Evolutionary conservation across 1,284 basidiomycete species (phyloP).

Genomic region (Limonomyces culmigenus): DNA sequence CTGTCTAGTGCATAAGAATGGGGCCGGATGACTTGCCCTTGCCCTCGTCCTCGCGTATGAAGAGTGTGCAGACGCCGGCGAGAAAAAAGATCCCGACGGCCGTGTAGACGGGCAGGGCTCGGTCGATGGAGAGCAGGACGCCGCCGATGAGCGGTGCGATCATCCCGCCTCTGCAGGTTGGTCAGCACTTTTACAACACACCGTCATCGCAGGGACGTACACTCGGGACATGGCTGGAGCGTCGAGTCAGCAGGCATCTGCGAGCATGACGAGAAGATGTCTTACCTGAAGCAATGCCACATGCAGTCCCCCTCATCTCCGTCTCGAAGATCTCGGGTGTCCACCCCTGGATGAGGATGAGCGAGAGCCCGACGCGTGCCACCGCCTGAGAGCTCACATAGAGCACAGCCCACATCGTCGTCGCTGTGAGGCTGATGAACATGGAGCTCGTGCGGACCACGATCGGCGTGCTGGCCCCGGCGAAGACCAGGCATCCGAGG

Average conservation of each 20-base stretch:
- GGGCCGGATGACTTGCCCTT: too few relatives aligned
- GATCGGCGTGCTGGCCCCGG: constrained; percentile 38
- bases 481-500: constrained; percentile 63
- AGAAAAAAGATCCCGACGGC: constrained; percentile 62
- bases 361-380: constrained; percentile 1
- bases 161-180: constrained; percentile 71
- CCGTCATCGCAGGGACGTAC: constrained; percentile 23
- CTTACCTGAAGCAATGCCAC: background rate
- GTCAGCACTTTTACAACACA: background rate
- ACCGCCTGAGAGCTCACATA: constrained; percentile 51
- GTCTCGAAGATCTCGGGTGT: constrained; percentile 85
- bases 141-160: constrained; percentile 81
- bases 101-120: constrained; percentile 65
- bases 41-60: too few relatives aligned
- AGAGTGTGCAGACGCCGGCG: too few relatives aligned
- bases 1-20: too few relatives aligned
- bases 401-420: constrained; percentile 85
- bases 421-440: constrained; percentile 67
- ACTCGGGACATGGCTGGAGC: constrained; percentile 81
- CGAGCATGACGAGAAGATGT: constrained; percentile 23
- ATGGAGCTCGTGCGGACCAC: constrained; percentile 66
- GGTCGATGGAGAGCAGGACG: constrained; percentile 52
- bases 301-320: constrained; percentile 25
- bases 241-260: constrained; percentile 84
- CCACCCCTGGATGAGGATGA: too few relatives aligned